Base-by-base conservation (phyloP, 1,284 basidiomycete genomes). In the Sphaerobolus stellatus region DNA sequence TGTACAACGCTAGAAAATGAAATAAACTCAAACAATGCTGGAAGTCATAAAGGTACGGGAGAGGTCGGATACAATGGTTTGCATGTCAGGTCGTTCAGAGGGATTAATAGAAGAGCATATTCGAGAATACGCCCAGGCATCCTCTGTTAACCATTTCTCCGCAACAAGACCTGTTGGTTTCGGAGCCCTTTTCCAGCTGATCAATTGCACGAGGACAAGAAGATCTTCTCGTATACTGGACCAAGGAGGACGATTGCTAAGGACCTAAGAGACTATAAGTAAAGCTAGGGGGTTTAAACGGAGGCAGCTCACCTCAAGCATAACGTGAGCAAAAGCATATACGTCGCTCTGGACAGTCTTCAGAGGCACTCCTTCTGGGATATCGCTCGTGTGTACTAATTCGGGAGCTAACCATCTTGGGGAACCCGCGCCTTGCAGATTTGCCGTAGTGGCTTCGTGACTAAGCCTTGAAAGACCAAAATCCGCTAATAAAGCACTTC, bases 371-470 rank as follows among this genome's bases (percentile, higher is more conserved):
- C 45, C 52, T 20, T 25, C 34, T n/a, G 29, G 16, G 3, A 22
- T 44, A 29, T 54, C 52, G 13, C 27, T 46, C 25, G 44, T 46
- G n/a, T 5, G 11, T 5, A 54, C 36, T 7, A 62, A 40, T 46
- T 62, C 60, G 5, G 60, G 59, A n/a, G 60, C 56, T 44, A 58
- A 52, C 57, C 57, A 62, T 30, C 57, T 43, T 3, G 45, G 45
- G 20, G 53, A 53, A 8, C 57, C 57, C 7, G 46, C 54, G 11
- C 52, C 52, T 8, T 48, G 52, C 28, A 54, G 27, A 28, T 40
- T 41, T 38, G 52, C 24, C 8, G 16, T 20, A 3, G 52, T 54
- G 7, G 24, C 31, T 41, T 54, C 52, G 29, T 48, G 44, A 27
- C 52, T 56, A 14, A 56, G 30, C 49, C 49, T 51, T 16, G 54